Percentiles rank a stretch among this genome's conserved stretches.
phyloP scores from a whole-genome alignment of 1,284 basidiomycete species.

The Trichosporon ovoides region DNA sequence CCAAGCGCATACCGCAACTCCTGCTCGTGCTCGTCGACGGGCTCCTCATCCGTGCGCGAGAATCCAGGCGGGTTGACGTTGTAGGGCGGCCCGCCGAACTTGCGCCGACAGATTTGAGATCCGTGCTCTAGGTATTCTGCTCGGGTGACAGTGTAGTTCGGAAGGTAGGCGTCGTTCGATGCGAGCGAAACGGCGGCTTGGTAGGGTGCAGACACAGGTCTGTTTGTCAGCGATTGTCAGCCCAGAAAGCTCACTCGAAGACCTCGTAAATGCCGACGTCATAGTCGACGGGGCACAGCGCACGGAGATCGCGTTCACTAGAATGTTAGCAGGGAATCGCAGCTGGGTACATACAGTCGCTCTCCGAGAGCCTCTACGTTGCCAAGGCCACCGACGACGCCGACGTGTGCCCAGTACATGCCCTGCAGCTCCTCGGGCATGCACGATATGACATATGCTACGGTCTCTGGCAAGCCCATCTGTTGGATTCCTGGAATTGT shows the following conservation, averaged over 20 bases:
- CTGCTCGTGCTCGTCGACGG: slow-evolving; percentile 39
- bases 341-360: slow-evolving; percentile 57
- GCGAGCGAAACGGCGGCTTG: slow-evolving; percentile 61
- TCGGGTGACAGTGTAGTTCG: slow-evolving; percentile 59
- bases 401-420: slow-evolving; percentile 91
- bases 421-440: slow-evolving; percentile 74
- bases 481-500: slow-evolving; percentile 64
- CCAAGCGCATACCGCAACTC: slow-evolving; percentile 41
- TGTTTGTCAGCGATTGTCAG: slow-evolving; percentile 36
- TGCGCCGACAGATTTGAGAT: slow-evolving; percentile 59
- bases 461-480: slow-evolving; percentile 66
- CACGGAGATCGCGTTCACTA: slow-evolving; percentile 60
- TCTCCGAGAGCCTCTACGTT: slow-evolving; percentile 67
- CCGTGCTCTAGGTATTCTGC: slow-evolving; percentile 78
- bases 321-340: background rate
- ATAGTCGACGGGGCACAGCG: slow-evolving; percentile 70
- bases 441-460: slow-evolving; percentile 66
- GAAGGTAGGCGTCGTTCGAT: slow-evolving; percentile 54
- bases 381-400: slow-evolving; percentile 76
- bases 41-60: slow-evolving; percentile 17
- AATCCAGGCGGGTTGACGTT: slow-evolving; percentile 40
- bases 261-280: slow-evolving; percentile 67
- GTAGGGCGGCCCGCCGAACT: slow-evolving; percentile 41
- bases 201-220: slow-evolving; percentile 70
- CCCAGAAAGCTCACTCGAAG: slow-evolving; percentile 60